Evolutionary conservation across 2,329 filamentous ascomycete genomes (phyloP), one percentile per base, ranked within the genome.

Genomic region (Rhynchosporium graminicola): DNA sequence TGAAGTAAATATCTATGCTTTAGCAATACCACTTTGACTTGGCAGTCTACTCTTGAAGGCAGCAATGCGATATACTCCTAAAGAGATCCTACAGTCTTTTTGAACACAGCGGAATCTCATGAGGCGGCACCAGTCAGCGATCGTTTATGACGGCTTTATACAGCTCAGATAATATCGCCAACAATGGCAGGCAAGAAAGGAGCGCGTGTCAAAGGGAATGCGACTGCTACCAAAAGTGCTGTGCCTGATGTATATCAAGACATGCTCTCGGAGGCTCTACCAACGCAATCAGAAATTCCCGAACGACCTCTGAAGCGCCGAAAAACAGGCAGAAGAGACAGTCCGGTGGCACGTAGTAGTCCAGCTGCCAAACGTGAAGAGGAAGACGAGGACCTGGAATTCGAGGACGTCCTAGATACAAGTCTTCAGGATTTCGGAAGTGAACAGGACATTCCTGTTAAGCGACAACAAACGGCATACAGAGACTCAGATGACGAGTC

Each of bases 401-500:
- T 74, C 40, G 73, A 74, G 59, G 73, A 76, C 60, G 68, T 74
- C 26, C 65, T 72, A 31, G 62, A 58, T 29, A 43, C 47, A 10
- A 43, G 62, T 36, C 5, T 59, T 51, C n/a, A 38, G n/a, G 54
- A 43, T 38, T 54, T 40, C 13, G 63, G 58, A 38, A 57, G 60
- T 43, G 65, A 65, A 52, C 69, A 63, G 36, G 63, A 67, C 8
- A 69, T 59, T 10, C 57, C 60, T 7, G 45, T 63, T 28, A 71
- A 62, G 60, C 62, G 51, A 28, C 70, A 73, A 67, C 73, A 77
- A 68, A 73, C 74, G 48, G 66, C 78, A 68, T 76, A 80, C 70
- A 64, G 76, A 73, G 78, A 82, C 38, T 81, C 81, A 13, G 83
- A 84, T 63, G 83, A 83, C n/a, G 72, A 73, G 20, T 84, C 83